Percentiles rank a stretch among this genome's conserved stretches.
Conservation (phyloP, 2,329 filamentous ascomycete species). For the Xylariales sp. region DNA sequence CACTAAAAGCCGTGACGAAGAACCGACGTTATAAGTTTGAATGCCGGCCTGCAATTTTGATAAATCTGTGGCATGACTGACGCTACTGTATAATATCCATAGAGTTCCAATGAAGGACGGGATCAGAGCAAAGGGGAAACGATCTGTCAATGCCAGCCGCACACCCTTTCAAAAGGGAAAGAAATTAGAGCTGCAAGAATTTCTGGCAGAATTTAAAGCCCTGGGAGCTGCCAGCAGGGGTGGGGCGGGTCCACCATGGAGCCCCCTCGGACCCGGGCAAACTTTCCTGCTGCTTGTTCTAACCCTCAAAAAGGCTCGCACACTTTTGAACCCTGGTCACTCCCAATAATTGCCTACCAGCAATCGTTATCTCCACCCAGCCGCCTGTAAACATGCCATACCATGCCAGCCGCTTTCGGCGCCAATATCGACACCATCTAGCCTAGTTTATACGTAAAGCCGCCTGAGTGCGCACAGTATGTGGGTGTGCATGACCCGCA, state of each 20-base stretch:
- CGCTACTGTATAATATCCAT: conserved; percentile 56
- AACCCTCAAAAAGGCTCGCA: no score
- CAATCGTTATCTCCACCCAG: no score
- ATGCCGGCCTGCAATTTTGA: conserved; percentile 53
- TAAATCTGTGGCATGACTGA: conserved; percentile 75
- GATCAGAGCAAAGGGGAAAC: conserved; percentile 77
- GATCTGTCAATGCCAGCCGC: conserved; percentile 69
- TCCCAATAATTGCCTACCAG: no score
- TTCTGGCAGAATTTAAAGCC: conserved; percentile 1
- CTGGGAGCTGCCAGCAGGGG: neutral
- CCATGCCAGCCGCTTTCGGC: no score
- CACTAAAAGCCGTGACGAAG: conserved; percentile 18
- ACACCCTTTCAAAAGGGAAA: conserved; percentile 63
- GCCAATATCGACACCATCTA: no score
- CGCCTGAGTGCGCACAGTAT: no score
- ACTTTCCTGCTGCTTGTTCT: no score
- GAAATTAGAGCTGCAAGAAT: conserved; percentile 22
- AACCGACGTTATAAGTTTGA: conserved; percentile 19
- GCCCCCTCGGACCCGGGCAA: conserved; percentile 2
- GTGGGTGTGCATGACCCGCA: no score
- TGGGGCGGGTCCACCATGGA: neutral
- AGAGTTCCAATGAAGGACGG: conserved; percentile 42
- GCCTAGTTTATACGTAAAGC: no score
- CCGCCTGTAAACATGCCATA: no score
- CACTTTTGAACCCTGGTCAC: neutral